Evolutionary conservation across 192 early-diverging fungal genomes (phyloP).

Genomic region (Coemansia sp.): DNA sequence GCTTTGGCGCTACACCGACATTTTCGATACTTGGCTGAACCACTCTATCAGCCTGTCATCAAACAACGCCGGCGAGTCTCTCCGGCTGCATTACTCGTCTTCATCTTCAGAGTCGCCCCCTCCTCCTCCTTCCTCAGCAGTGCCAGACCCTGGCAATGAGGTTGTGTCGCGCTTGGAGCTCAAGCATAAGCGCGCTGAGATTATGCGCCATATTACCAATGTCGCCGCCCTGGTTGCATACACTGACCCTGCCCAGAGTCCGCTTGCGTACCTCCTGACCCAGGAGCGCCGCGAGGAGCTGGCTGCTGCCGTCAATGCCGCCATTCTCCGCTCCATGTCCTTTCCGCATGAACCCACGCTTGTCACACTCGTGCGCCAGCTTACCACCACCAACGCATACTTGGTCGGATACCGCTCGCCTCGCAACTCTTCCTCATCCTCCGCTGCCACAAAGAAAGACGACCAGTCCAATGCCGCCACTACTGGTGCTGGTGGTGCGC

Average conservation of each 20-base stretch:
- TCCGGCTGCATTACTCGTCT: background rate
- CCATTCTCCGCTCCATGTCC: slow-evolving; percentile 24
- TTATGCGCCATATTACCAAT: slow-evolving; percentile 46
- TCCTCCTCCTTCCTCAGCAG: background rate
- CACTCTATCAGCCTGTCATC: slow-evolving; percentile 14
- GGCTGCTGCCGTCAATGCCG: slow-evolving; percentile 29
- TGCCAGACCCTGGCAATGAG: background rate
- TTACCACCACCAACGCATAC: slow-evolving; percentile 38
- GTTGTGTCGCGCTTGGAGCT: slow-evolving; percentile 34
- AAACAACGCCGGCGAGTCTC: background rate
- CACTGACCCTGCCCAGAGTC: slow-evolving; percentile 28
- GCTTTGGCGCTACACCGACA: slow-evolving; percentile 38
- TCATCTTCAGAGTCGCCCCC: background rate
- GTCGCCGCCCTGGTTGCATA: slow-evolving; percentile 43
- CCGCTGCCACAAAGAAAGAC: background rate
- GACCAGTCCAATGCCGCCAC: background rate
- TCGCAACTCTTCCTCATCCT: background rate
- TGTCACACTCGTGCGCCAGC: slow-evolving; percentile 35
- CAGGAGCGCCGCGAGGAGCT: slow-evolving; percentile 31
- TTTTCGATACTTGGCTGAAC: slow-evolving; percentile 40
- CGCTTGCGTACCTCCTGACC: slow-evolving; percentile 27
- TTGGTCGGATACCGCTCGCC: slow-evolving; percentile 29
- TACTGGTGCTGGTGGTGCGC: background rate
- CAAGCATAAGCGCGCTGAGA: slow-evolving; percentile 28
- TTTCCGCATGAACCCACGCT: slow-evolving; percentile 38